These are phyloP conservation scores for Massariosphaeria phaeospora DNA, from an alignment of 495 filamentous ascomycete species.

Conservation along the genomic window DNA sequence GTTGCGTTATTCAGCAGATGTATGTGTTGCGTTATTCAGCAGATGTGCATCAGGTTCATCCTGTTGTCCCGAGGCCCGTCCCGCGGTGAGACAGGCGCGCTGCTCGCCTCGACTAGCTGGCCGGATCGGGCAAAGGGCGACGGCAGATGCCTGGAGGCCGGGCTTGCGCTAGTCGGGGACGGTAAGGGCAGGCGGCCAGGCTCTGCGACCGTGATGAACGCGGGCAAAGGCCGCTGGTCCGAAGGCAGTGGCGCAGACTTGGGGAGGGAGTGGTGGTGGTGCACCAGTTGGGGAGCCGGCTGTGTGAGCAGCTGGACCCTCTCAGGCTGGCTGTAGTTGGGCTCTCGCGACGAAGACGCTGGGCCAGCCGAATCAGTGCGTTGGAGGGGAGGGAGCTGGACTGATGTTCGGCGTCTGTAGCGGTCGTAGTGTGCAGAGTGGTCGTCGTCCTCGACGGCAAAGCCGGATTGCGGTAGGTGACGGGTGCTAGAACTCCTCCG, in stretches of 20 bases:
- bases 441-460: constrained; percentile 30
- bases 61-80: constrained; percentile 17
- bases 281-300: constrained; percentile 15
- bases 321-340: constrained; percentile 15
- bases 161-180: constrained; percentile 14
- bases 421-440: constrained; percentile 21
- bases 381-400: constrained; percentile 29
- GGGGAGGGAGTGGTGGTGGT: constrained; percentile 23
- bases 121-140: constrained; percentile 18
- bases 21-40: too few species aligned
- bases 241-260: constrained; percentile 8
- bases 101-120: constrained; percentile 15
- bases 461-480: constrained; percentile 30
- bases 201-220: constrained; percentile 22
- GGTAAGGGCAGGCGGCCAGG: constrained; percentile 14
- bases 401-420: constrained; percentile 19
- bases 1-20: too few species aligned
- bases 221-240: constrained; percentile 20
- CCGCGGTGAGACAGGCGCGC: constrained; percentile 22
- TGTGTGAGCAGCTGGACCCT: constrained; percentile 26
- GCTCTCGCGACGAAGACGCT: constrained; percentile 17
- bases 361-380: constrained; percentile 5
- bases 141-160: constrained; percentile 24
- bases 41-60: constrained; percentile 23
- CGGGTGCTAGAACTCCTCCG: constrained; percentile 31